Evolutionary conservation across 768 basidiomycete species (phyloP), one percentile per base, ranked within the genome.

Genomic region (Paxillus ammoniavirescens): DNA sequence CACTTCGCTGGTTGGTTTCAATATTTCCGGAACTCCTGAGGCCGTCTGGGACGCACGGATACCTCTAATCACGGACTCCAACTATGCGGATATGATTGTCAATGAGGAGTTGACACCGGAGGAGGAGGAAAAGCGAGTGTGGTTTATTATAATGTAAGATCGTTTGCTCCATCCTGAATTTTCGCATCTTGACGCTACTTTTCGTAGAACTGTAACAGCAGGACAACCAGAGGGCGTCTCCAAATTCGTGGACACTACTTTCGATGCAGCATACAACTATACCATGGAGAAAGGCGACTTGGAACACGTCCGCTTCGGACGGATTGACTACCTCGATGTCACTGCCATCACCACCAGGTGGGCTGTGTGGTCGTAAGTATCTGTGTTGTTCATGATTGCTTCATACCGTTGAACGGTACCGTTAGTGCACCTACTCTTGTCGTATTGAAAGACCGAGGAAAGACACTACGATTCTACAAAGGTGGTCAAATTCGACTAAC

Each of bases 321-420:
- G 93, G 56, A 83, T 96, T 53, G 91, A 95, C 73, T 96, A 93
- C 69, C 72, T 93, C 58, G 85, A 87, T 56, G 92, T 94, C 57
- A 93, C 90, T 4, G 72, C 77, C 49, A 69, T 93, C 52, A 94
- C 92, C 52, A 92, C 91, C 2, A 88, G 87, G 64, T 96, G 93
- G 93, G 75, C 68, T 35, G 68, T 95, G 45, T 94, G 91, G 90
- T 80, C 82, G 93, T 93, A 66, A 54, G 84, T 79, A 26, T 59
- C 35, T 14, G 5, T 12, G 4, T 47, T 15, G 37, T 38, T 58
- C 48, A 0, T 53, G 47, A 9, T 13, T 43, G 31, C 48, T n/a
- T 23, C 42, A 9, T 14, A 18, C 53, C 5, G 12, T 52, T 53
- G 28, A 57, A 35, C 14, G 5, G 17, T 45, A 51, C 42, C 50